Evolutionary conservation across 352 stramenopile genomes (phyloP).

Genomic region (Phytophthora vignae): DNA sequence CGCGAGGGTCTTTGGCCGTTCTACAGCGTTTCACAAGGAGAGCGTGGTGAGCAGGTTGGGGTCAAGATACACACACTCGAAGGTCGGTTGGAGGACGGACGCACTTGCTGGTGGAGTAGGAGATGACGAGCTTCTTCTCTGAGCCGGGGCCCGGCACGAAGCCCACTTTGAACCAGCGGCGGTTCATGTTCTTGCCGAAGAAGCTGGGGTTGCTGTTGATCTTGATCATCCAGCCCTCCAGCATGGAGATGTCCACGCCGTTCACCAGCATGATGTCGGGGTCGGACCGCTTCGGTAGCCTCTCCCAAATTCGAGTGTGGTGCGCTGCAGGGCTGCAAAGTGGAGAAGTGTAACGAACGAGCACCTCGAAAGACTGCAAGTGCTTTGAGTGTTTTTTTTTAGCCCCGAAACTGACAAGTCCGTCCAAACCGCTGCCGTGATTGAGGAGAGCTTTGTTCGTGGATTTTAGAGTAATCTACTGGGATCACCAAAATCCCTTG

Average conservation of each 20-base stretch:
- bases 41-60: not conserved
- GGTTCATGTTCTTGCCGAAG: constrained; percentile 75
- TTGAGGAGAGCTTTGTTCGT: no score
- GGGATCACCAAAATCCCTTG: no score
- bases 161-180: constrained; percentile 81
- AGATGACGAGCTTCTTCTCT: constrained; percentile 76
- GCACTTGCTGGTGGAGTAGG: constrained; percentile 85
- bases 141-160: constrained; percentile 56
- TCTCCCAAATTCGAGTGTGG: not conserved
- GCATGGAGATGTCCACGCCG: constrained; percentile 82
- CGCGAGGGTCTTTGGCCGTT: constrained; percentile 75
- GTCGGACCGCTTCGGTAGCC: no score
- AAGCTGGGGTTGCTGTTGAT: constrained; percentile 36
- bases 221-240: constrained; percentile 89
- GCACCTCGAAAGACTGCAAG: not conserved
- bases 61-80: not conserved
- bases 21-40: constrained; percentile 28
- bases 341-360: not conserved
- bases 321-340: not conserved
- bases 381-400: not conserved
- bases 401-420: not conserved
- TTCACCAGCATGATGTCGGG: constrained; percentile 54
- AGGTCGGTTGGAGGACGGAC: constrained; percentile 8
- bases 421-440: no score
- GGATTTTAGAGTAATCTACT: no score